A percentile compares a stretch with the other conserved stretches of the same genome.
Evolutionary conservation across 2,329 filamentous ascomycete genomes (phyloP).

Genomic region (Aspergillus nomiae): DNA sequence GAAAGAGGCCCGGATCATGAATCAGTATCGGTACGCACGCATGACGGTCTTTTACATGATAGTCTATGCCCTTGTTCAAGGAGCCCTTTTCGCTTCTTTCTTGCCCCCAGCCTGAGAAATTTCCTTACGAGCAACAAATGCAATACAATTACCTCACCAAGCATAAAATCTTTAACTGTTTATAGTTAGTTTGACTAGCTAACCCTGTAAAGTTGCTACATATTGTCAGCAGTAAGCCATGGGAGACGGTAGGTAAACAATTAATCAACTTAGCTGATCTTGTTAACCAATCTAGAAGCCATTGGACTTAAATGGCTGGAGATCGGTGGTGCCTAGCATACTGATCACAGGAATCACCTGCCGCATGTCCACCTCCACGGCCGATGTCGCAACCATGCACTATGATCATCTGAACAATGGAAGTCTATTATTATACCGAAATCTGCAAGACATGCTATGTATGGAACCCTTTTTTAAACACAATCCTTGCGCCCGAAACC

Average conservation of each 20-base stretch:
- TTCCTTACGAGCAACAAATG: neutral
- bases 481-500: neutral
- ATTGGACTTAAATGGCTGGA: neutral
- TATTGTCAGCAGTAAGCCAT: neutral
- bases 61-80: constrained; percentile 8
- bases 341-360: neutral
- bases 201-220: neutral
- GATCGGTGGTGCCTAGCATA: neutral
- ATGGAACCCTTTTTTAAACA: neutral
- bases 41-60: constrained; percentile 8
- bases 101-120: constrained; percentile 10
- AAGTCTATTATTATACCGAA: neutral
- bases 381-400: neutral
- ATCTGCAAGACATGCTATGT: neutral
- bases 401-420: neutral
- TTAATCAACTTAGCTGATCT: neutral
- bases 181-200: neutral
- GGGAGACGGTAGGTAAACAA: neutral
- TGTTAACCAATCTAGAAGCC: neutral
- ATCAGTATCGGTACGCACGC: neutral
- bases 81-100: constrained; percentile 11
- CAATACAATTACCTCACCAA: neutral
- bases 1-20: neutral
- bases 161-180: neutral
- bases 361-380: neutral